Conservation (phyloP, 2,329 filamentous ascomycete species). For the Penicillium aurantiogriseum region DNA sequence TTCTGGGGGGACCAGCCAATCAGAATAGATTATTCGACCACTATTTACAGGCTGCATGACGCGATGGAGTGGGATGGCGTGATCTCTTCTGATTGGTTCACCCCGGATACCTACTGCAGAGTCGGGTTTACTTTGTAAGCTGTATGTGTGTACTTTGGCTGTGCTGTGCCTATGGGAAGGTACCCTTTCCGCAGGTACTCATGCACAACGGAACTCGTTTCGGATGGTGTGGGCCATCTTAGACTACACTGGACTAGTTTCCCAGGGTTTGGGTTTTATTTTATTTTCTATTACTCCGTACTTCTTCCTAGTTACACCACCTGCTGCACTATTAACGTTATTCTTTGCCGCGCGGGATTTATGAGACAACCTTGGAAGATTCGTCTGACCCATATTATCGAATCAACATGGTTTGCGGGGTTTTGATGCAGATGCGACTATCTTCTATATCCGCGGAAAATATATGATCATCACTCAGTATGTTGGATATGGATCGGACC, state of each 20-base stretch:
- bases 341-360: slow-evolving; percentile 21
- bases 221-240: slow-evolving; percentile 6
- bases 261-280: background rate
- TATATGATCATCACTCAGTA: slow-evolving; percentile 5
- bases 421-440: slow-evolving; percentile 2
- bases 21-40: slow-evolving; percentile 17
- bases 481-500: background rate
- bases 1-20: slow-evolving; percentile 26
- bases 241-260: background rate
- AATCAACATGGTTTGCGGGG: slow-evolving; percentile 11
- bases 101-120: slow-evolving; percentile 18
- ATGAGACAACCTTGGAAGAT: slow-evolving; percentile 11
- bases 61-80: slow-evolving; percentile 31
- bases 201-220: background rate
- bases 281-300: no score
- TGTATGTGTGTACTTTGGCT: background rate
- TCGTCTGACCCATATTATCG: slow-evolving; percentile 7
- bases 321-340: slow-evolving; percentile 2
- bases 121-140: background rate
- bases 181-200: slow-evolving; percentile 7
- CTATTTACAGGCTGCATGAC: slow-evolving; percentile 37
- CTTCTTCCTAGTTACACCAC: background rate
- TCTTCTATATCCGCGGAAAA: slow-evolving; percentile 6
- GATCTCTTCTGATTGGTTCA: slow-evolving; percentile 24
- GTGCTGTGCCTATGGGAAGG: slow-evolving; percentile 4